Percentiles rank a stretch among this genome's conserved stretches.
These are phyloP conservation scores for Aspergillus bombycis DNA, from an alignment of 2,329 filamentous ascomycete species.

Conservation along the genomic window DNA sequence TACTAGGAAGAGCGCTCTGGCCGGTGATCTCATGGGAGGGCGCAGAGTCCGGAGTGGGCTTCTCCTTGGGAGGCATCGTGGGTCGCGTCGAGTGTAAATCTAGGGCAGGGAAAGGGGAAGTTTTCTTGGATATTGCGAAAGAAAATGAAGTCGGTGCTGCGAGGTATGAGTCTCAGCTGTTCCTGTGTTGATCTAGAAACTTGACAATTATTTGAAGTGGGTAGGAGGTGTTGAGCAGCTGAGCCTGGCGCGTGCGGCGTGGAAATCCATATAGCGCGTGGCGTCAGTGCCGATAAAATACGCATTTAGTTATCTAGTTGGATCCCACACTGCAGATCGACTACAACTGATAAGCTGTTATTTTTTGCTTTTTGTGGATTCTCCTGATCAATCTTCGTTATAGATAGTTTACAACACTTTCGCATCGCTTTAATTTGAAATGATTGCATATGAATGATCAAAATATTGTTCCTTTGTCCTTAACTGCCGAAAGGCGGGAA, in stretches of 20 bases:
- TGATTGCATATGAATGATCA: neutral
- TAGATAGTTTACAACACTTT: neutral
- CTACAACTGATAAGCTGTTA: neutral
- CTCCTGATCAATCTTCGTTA: neutral
- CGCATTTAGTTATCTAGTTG: neutral
- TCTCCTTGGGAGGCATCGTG: slow-evolving; percentile 84
- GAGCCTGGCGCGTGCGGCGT: slow-evolving; percentile 27
- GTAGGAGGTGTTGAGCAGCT: slow-evolving; percentile 12
- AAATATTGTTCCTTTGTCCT: neutral
- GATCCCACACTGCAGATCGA: neutral
- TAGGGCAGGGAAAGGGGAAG: neutral
- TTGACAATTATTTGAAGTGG: neutral
- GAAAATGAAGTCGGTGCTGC: neutral
- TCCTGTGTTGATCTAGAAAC: neutral
- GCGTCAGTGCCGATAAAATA: slow-evolving; percentile 9
- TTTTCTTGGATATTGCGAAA: neutral
- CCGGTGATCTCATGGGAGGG: slow-evolving; percentile 79
- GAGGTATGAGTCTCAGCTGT: neutral
- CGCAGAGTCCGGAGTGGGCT: slow-evolving; percentile 68
- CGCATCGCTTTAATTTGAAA: neutral
- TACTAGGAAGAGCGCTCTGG: slow-evolving; percentile 81
- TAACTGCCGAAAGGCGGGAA: slow-evolving; percentile 4
- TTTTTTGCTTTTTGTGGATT: neutral
- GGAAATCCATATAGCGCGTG: slow-evolving; percentile 15
- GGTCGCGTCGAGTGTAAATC: slow-evolving; percentile 3